These are phyloP conservation scores for Gillenia trifoliata DNA, from an alignment of 306 rosid species.

Conservation along the genomic window DNA sequence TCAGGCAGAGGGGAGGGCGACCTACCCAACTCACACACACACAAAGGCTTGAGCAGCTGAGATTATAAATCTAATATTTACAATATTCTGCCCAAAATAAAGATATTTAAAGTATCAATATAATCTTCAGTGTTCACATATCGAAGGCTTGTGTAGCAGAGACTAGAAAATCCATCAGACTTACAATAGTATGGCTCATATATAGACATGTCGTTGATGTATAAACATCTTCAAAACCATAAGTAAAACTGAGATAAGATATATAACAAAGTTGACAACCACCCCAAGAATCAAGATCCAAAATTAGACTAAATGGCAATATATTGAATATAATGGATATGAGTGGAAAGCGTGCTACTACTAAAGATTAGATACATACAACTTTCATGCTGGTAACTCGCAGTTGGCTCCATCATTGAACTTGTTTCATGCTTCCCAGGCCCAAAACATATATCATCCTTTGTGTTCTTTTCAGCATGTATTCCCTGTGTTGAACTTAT, in stretches of 20 bases:
- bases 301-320: neutral
- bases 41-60: neutral
- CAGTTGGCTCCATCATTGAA: constrained; percentile 29
- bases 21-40: neutral
- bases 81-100: neutral
- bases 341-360: neutral
- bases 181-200: neutral
- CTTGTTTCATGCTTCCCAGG: constrained; percentile 40
- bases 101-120: neutral
- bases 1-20: neutral
- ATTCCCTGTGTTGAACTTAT: constrained; percentile 54
- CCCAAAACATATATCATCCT: constrained; percentile 36
- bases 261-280: neutral
- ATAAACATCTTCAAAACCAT: neutral
- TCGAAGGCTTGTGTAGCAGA: neutral
- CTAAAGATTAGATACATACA: constrained; percentile 26
- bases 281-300: neutral
- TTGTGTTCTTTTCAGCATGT: constrained; percentile 36
- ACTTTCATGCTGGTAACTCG: constrained; percentile 33
- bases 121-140: neutral
- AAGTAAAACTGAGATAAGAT: neutral
- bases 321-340: neutral
- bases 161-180: neutral
- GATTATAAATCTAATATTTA: neutral
- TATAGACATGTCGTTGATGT: neutral